Evolutionary conservation across 495 filamentous ascomycete genomes (phyloP), one percentile per base, ranked within the genome.

Genomic region (Trichocladium antarcticum): DNA sequence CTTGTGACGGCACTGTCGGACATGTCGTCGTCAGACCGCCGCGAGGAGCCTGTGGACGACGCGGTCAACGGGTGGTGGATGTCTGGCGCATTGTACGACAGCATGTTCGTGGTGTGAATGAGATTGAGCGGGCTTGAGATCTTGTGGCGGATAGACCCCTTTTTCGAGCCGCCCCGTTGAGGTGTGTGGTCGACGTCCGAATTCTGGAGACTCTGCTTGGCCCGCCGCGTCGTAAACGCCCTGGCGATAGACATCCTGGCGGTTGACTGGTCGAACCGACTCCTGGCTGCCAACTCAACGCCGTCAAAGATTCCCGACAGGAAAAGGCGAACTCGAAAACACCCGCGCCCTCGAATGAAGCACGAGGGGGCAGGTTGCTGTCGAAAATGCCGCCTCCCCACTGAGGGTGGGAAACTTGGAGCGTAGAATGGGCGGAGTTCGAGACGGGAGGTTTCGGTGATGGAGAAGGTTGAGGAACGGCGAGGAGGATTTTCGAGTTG

Each of bases 71-170:
- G 77, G 55, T 70, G 75, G 54, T 70, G 75, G 54, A 87, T 75
- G 61, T 88, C 82, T 21, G 92, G 93, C 10, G 92, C 89, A 58
- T 89, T 89, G 74, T 92, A 95, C 15, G 86, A 84, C 15, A 95
- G 81, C 81, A 89, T 87, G 64, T 97, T 98, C 49, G 93, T 97
- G 4, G 93, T 95, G 16, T 90, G 94, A 22, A 95, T 67, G 37
- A 98, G 73, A 63, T 85, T 81, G 39, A 96, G 74, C 2, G 92
- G 92, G 10, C 74, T 78, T 16, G 92, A 98, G 59, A 98, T 98
- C 69, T 92, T 77, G 57, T 70, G 57, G 47, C 76, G 71, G 51
- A 76, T 69, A 17, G 59, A 57, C 8, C 55, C 58, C 57, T 68
- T 74, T 1, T 63, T 68, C 10, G 72, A 73, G 49, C 71, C 68